These are phyloP conservation scores for Sanghuangporus baumii DNA, from an alignment of 1,284 basidiomycete genomes.

Conservation along the genomic window DNA sequence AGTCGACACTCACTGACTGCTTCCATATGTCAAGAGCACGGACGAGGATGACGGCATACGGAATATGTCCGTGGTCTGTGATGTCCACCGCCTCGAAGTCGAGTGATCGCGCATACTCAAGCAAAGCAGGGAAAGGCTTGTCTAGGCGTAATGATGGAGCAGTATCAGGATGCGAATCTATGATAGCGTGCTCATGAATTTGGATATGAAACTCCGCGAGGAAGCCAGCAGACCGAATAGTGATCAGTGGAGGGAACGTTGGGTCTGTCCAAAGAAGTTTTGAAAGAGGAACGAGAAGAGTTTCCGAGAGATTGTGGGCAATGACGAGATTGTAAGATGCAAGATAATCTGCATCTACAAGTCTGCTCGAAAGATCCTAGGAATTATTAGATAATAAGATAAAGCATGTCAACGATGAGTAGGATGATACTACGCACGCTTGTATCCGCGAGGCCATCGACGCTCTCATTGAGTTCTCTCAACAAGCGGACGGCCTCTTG, in stretches of 20 bases:
- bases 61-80: conserved; percentile 83
- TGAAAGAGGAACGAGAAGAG: conserved; percentile 54
- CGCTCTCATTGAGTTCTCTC: conserved; percentile 84
- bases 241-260: conserved; percentile 60
- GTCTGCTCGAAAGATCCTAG: conserved; percentile 48
- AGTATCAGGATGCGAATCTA: conserved; percentile 90
- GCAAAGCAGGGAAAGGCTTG: conserved; percentile 79
- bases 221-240: conserved; percentile 81
- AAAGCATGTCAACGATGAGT: background rate
- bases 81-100: conserved; percentile 75
- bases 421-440: conserved; percentile 32
- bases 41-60: conserved; percentile 84
- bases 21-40: conserved; percentile 82
- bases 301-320: conserved; percentile 68
- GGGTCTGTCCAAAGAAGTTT: conserved; percentile 62
- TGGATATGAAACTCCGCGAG: conserved; percentile 86
- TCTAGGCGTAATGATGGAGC: conserved; percentile 84
- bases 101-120: conserved; percentile 65
- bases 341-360: conserved; percentile 47
- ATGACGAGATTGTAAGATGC: conserved; percentile 75
- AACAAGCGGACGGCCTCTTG: conserved; percentile 76
- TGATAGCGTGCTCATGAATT: conserved; percentile 81
- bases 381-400: background rate
- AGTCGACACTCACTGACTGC: conserved; percentile 41
- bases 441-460: conserved; percentile 66